Base-by-base conservation (phyloP, 2,329 filamentous ascomycete species). In the Fusarium mundagurra region DNA sequence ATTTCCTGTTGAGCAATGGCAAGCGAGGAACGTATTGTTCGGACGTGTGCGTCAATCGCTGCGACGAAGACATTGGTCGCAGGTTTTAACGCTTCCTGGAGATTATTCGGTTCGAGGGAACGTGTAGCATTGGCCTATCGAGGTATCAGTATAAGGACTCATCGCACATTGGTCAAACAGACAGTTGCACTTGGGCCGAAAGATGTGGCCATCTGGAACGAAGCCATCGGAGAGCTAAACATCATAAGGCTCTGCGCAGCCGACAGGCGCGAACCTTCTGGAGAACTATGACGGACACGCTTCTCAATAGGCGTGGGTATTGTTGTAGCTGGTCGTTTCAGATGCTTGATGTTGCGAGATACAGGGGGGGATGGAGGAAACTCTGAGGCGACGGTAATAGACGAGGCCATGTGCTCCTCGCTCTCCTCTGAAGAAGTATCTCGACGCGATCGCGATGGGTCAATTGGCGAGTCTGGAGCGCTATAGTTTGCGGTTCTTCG, bases 181-280 rank as follows among this genome's bases (percentile, higher is more conserved):
- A 78, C 77, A 27, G 70, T 64, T 50, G 62, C 64, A 62, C 61
- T 71, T 12, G 71, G 47, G 7, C 67, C 66, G 41, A 70, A 72
- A n/a, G 74, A 70, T 11, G 77, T 69, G 13, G 72, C 72, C 77
- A 79, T 78, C n/a, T 79, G 77, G 59, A 77, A 79, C n/a, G 75
- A 71, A 29, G 76, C 74, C 77, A 78, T 78, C 6, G 77, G 77
- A 24, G 77, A 79, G 54, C 77, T 79, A 44, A 79, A 79, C 64
- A 79, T 77, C 77, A 79, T 79, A 38, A 79, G 53, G 48, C 77
- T 79, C 66, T 79, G 77, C 5, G 77, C 77, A 22, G 77, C 77
- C 10, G 77, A 79, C 7, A 78, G 71, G 9, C 77, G 77, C n/a
- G 77, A 79, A 18, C 77, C 76, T 36, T 78, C 77, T 31, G 77